Evolutionary conservation across 73 alveolate genomes (phyloP).

Genomic region (Tetrahymena elliotti): DNA sequence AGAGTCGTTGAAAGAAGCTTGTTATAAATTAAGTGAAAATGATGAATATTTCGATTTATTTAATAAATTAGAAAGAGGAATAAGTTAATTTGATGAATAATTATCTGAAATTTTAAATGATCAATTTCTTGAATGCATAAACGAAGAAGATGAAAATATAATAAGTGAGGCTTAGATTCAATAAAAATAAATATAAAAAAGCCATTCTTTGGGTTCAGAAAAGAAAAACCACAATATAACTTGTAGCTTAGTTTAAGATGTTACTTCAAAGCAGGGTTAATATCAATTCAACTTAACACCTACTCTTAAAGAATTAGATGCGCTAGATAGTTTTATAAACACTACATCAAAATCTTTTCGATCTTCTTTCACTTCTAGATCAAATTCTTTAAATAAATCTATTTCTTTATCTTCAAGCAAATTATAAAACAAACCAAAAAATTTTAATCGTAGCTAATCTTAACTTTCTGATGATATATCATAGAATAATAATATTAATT

Average conservation of each 20-base stretch:
- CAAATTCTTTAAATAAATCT: background rate
- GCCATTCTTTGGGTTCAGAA: background rate
- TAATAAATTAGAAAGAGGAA: background rate
- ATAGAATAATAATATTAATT: too few relatives aligned
- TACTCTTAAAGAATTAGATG: background rate
- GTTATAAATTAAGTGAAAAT: background rate
- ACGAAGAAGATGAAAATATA: background rate
- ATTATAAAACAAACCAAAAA: background rate
- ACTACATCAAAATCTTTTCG: background rate
- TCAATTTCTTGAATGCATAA: background rate
- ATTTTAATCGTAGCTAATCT: too few relatives aligned
- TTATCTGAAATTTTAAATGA: background rate
- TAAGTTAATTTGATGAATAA: background rate
- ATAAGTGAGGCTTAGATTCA: background rate
- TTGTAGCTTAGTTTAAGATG: background rate
- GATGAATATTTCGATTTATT: background rate
- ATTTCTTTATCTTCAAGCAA: background rate
- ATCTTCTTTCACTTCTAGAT: background rate
- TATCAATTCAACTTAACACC: too few relatives aligned
- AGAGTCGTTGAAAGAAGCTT: background rate
- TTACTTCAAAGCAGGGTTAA: background rate
- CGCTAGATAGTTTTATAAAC: background rate
- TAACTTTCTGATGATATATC: too few relatives aligned
- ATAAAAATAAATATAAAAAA: too few relatives aligned
- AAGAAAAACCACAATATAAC: too few relatives aligned